Evolutionary conservation across 2,329 filamentous ascomycete genomes (phyloP).

Genomic region (Fusarium miscanthi): DNA sequence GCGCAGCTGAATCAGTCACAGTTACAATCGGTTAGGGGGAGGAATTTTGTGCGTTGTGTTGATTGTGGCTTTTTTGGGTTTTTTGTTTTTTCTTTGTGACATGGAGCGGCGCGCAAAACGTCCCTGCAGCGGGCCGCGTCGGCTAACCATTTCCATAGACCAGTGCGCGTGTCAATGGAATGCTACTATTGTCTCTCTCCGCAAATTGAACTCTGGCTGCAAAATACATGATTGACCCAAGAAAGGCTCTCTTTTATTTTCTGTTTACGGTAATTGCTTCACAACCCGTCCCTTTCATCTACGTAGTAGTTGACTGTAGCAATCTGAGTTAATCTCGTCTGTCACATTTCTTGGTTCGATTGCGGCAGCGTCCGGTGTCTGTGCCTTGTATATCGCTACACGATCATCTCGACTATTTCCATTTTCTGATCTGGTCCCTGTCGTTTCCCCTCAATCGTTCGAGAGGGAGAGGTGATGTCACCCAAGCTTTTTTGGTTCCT

Average conservation of each 20-base stretch:
- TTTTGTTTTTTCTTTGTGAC: neutral
- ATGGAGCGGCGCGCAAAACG: conserved; percentile 27
- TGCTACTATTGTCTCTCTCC: neutral
- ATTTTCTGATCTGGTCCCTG: neutral
- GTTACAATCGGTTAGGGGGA: neutral
- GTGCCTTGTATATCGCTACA: conserved; percentile 2
- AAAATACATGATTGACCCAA: neutral
- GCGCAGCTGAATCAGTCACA: neutral
- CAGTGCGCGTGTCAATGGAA: conserved; percentile 3
- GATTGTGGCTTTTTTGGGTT: neutral
- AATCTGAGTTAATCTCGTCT: neutral
- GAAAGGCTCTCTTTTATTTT: neutral
- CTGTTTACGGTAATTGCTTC: neutral
- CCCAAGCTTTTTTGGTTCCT: conserved; percentile 9
- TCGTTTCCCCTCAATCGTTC: conserved; percentile 27
- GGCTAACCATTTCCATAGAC: conserved; percentile 33
- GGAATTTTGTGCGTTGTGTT: neutral
- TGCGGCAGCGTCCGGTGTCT: conserved; percentile 4
- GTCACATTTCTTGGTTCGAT: neutral
- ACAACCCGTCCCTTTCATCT: neutral
- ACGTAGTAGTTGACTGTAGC: neutral
- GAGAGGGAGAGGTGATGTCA: conserved; percentile 32
- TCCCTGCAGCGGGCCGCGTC: conserved; percentile 41
- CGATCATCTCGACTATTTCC: conserved; percentile 14
- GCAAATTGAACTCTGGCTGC: neutral